Conservation (phyloP, 768 basidiomycete genomes). For the Cubamyces lactineus region DNA sequence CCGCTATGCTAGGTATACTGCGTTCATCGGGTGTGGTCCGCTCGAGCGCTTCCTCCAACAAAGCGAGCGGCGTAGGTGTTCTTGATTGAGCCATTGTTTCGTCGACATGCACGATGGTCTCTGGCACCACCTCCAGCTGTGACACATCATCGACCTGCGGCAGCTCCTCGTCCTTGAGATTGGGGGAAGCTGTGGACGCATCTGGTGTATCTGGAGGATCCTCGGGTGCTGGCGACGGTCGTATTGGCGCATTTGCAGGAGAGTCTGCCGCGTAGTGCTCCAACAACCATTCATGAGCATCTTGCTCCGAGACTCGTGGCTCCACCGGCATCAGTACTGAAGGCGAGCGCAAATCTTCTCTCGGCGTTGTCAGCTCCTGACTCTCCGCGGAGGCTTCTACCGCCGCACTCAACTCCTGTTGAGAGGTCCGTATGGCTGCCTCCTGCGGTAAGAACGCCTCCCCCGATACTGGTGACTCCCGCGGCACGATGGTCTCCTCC, state of each 20-base stretch:
- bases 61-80: constrained; percentile 26
- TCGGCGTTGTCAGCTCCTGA: no score
- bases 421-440: no score
- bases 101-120: not conserved
- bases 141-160: not conserved
- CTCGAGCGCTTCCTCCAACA: constrained; percentile 27
- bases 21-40: not conserved
- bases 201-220: constrained; percentile 11
- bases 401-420: constrained; percentile 5
- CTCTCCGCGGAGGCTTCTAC: not conserved
- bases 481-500: no score
- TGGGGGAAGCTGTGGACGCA: not conserved
- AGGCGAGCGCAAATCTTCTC: not conserved
- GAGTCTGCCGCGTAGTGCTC: constrained; percentile 50
- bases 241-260: constrained; percentile 34
- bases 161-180: not conserved
- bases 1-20: not conserved
- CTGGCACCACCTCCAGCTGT: not conserved
- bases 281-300: constrained; percentile 64
- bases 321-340: constrained; percentile 13
- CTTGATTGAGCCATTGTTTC: constrained; percentile 10
- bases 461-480: no score
- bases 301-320: constrained; percentile 38
- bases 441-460: no score
- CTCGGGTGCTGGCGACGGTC: constrained; percentile 33